These are phyloP conservation scores for Serendipita vermifera DNA, from an alignment of 768 basidiomycete genomes.

Conservation along the genomic window DNA sequence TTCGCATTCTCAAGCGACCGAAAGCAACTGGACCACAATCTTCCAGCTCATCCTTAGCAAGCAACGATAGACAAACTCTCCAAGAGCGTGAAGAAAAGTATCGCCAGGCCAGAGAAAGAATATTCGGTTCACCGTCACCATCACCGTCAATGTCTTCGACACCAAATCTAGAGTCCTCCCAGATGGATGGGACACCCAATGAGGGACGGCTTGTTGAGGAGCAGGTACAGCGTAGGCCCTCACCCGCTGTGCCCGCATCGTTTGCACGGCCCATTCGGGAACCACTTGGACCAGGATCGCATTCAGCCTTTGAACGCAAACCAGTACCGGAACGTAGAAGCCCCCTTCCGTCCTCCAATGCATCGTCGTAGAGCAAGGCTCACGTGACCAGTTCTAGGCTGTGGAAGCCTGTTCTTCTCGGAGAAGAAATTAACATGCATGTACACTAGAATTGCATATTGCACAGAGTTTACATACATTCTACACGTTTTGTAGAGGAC, in stretches of 20 bases:
- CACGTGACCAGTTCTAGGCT: too few species aligned
- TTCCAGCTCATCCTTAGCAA: constrained; percentile 17
- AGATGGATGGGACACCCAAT: neutral
- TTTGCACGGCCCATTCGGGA: neutral
- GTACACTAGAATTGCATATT: too few species aligned
- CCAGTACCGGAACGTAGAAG: too few species aligned
- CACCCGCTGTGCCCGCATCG: too few species aligned
- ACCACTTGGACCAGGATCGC: neutral
- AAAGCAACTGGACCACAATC: constrained; percentile 22
- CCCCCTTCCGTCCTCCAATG: too few species aligned
- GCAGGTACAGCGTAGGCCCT: too few species aligned
- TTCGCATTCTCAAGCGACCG: constrained; percentile 65
- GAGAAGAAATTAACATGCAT: too few species aligned
- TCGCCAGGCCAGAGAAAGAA: constrained; percentile 57
- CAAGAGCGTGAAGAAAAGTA: constrained; percentile 62
- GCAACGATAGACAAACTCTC: constrained; percentile 27
- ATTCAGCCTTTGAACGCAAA: neutral
- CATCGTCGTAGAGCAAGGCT: too few species aligned
- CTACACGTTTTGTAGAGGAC: too few species aligned
- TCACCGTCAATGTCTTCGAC: neutral
- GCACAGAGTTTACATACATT: too few species aligned
- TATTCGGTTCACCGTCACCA: constrained; percentile 30
- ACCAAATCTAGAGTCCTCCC: neutral
- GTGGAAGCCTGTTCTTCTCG: too few species aligned
- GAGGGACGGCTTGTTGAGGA: neutral